These are phyloP conservation scores for Neospora caninum DNA, from an alignment of 169 alveolate species.

Conservation along the genomic window DNA sequence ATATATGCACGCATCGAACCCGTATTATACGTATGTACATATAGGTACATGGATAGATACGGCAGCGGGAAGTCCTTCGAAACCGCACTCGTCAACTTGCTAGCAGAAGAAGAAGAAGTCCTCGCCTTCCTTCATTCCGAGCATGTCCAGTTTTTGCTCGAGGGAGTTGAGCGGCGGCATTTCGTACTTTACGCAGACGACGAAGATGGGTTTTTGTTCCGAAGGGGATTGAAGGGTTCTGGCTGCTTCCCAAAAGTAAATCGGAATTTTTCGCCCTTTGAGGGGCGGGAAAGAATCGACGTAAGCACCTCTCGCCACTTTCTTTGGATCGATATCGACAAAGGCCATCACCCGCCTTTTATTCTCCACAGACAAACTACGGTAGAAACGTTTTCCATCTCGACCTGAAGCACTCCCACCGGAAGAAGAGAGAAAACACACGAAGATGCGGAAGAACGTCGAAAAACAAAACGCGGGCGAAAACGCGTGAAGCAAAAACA, in stretches of 20 bases:
- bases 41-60: neutral
- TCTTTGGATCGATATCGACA: neutral
- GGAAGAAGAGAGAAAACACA: no score
- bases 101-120: conserved; percentile 4
- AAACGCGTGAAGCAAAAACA: no score
- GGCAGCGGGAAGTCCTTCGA: neutral
- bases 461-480: no score
- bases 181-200: neutral
- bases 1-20: neutral
- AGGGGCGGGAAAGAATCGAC: neutral
- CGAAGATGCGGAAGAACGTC: no score
- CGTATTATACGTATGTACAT: neutral
- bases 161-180: neutral
- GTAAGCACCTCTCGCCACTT: neutral
- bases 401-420: neutral
- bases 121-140: neutral
- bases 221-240: neutral
- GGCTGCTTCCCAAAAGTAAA: neutral
- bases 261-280: neutral
- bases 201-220: neutral
- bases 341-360: neutral
- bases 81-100: neutral
- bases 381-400: neutral
- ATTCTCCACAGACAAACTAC: neutral
- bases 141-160: neutral